Conservation (phyloP, 169 alveolate genomes). For the Plasmodium gaboni region DNA sequence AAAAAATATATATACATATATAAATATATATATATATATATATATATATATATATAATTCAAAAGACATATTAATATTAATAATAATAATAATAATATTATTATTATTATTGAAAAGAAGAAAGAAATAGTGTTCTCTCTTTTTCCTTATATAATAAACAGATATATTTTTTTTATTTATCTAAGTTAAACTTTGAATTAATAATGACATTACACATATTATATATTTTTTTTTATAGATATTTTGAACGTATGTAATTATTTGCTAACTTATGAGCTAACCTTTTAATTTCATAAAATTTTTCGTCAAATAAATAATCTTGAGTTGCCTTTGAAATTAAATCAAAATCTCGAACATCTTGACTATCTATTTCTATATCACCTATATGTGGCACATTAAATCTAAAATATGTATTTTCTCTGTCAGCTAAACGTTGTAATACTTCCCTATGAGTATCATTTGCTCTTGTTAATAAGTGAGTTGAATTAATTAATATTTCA, state of each 20-base stretch:
- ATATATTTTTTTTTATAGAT: not conserved
- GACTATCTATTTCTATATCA: constrained; percentile 75
- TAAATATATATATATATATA: too few relatives aligned
- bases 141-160: too few relatives aligned
- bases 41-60: too few relatives aligned
- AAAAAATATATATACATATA: too few relatives aligned
- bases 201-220: too few relatives aligned
- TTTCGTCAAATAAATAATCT: constrained; percentile 77
- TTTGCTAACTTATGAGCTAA: constrained; percentile 76
- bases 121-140: too few relatives aligned
- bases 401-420: constrained; percentile 74
- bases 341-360: constrained; percentile 58
- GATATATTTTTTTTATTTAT: too few relatives aligned
- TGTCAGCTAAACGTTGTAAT: constrained; percentile 67
- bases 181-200: too few relatives aligned
- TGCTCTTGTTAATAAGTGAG: constrained; percentile 74
- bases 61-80: too few relatives aligned
- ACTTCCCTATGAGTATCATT: constrained; percentile 77
- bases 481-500: constrained; percentile 68
- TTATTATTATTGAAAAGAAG: too few relatives aligned
- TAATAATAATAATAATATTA: too few relatives aligned
- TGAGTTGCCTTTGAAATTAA: constrained; percentile 75
- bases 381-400: constrained; percentile 79
- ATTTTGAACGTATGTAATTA: constrained; percentile 56
- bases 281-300: constrained; percentile 68